phyloP scores from a whole-genome alignment of 164 flowering plant species.

The Aristolochia contorta region DNA sequence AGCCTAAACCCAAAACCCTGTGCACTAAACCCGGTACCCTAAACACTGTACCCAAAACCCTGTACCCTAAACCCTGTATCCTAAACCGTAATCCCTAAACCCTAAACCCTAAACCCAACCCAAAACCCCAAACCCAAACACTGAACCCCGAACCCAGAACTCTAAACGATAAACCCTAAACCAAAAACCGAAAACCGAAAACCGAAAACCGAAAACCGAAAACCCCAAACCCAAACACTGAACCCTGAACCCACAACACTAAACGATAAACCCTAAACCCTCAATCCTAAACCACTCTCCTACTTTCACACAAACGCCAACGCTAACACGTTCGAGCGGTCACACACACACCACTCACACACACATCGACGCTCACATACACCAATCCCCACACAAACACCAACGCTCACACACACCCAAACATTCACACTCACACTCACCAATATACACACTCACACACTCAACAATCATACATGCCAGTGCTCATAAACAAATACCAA shows the following conservation, averaged over 20 bases:
- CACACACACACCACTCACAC: too few species aligned
- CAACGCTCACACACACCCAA: too few species aligned
- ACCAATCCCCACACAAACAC: too few species aligned
- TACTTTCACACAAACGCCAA: too few species aligned
- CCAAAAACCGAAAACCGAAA: background rate
- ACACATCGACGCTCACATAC: too few species aligned
- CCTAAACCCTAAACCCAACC: background rate
- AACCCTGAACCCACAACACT: background rate
- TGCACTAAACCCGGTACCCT: constrained; percentile 1
- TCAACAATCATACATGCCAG: too few species aligned
- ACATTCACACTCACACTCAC: too few species aligned
- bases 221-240: background rate
- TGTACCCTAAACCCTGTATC: too few species aligned
- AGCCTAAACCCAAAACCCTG: background rate
- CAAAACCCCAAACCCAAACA: background rate
- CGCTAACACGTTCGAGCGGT: too few species aligned
- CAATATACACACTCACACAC: too few species aligned
- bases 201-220: background rate
- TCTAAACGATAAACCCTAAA: background rate
- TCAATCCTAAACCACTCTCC: too few species aligned
- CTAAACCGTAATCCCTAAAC: background rate
- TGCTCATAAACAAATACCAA: too few species aligned
- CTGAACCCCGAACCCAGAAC: background rate
- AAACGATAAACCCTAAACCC: constrained; percentile 12
- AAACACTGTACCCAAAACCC: constrained; percentile 1